phyloP scores from a whole-genome alignment of 139 green algal species.

The Coelastrella sp. region DNA sequence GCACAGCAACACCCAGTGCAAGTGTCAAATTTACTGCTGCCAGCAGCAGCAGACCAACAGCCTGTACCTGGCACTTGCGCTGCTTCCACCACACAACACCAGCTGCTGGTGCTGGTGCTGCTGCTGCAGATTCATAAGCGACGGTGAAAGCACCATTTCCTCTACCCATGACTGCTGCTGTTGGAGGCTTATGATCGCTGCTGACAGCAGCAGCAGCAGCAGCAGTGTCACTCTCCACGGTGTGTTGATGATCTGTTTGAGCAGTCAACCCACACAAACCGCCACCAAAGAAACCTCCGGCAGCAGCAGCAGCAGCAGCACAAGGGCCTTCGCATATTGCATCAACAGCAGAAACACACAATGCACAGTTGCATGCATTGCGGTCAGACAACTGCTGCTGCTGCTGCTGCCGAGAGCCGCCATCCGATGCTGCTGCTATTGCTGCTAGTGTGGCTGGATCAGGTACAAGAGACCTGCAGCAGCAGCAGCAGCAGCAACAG shows the following conservation, averaged over 20 bases:
- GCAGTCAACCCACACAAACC: background rate
- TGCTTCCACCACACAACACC: slow-evolving; percentile 19
- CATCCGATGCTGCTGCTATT: slow-evolving; percentile 20
- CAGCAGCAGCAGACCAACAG: slow-evolving; percentile 23
- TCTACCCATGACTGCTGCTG: background rate
- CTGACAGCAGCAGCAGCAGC: background rate
- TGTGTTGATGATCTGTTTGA: background rate
- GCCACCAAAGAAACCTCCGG: background rate
- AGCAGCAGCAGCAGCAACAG: slow-evolving; percentile 32
- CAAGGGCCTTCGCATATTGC: background rate
- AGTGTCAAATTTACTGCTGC: background rate
- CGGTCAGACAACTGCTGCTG: background rate
- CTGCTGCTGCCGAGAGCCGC: background rate
- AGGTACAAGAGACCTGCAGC: slow-evolving; percentile 25
- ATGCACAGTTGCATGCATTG: background rate
- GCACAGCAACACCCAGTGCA: slow-evolving; percentile 19
- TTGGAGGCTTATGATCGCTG: background rate
- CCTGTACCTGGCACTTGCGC: slow-evolving; percentile 5
- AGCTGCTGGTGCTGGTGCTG: slow-evolving; percentile 29
- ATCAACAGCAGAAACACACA: slow-evolving; percentile 13
- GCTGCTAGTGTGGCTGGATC: slow-evolving; percentile 33
- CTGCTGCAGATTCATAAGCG: background rate
- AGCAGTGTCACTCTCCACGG: background rate
- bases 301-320: background rate
- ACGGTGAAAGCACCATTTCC: background rate